These are phyloP conservation scores for Fereydounia khargensis DNA, from an alignment of 1,284 basidiomycete genomes.

Conservation along the genomic window DNA sequence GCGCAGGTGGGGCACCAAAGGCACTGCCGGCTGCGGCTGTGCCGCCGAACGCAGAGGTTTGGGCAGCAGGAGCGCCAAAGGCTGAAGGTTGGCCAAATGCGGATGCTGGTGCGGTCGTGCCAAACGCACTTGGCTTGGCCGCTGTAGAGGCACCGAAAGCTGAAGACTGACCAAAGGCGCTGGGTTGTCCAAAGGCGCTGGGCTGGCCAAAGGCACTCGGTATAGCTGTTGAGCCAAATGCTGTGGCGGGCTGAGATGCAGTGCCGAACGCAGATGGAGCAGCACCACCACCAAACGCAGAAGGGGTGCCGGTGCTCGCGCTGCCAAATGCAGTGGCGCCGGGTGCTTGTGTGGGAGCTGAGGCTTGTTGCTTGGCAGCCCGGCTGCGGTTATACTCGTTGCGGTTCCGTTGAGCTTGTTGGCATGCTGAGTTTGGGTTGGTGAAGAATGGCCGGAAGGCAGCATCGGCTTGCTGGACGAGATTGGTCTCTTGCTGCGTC, in stretches of 20 bases:
- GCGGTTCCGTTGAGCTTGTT: slow-evolving; percentile 18
- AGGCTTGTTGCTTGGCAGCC: slow-evolving; percentile 8
- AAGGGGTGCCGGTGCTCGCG: slow-evolving; percentile 6
- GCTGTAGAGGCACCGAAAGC: background rate
- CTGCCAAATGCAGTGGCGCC: background rate
- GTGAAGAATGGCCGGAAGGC: slow-evolving; percentile 5
- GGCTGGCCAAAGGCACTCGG: no score
- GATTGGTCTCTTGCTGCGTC: slow-evolving; percentile 19
- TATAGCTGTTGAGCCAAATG: slow-evolving; percentile 2
- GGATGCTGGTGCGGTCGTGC: background rate
- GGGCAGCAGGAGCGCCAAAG: background rate
- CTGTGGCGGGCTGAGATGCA: slow-evolving; percentile 1
- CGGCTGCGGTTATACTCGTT: slow-evolving; percentile 3
- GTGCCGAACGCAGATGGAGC: slow-evolving; percentile 3
- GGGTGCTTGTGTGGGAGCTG: slow-evolving; percentile 1
- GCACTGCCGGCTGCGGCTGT: background rate
- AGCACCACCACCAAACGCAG: slow-evolving; percentile 1
- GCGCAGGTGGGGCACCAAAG: background rate
- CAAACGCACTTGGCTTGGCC: background rate
- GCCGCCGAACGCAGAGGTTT: slow-evolving; percentile 8
- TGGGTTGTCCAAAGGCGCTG: no score
- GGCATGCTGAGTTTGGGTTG: slow-evolving; percentile 7
- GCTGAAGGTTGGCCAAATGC: background rate
- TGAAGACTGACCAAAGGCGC: background rate
- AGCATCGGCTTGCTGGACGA: slow-evolving; percentile 15